Percentiles rank a stretch among this genome's conserved stretches.
Evolutionary conservation across 2,329 filamentous ascomycete genomes (phyloP).

Genomic region (Colletotrichum tanaceti): DNA sequence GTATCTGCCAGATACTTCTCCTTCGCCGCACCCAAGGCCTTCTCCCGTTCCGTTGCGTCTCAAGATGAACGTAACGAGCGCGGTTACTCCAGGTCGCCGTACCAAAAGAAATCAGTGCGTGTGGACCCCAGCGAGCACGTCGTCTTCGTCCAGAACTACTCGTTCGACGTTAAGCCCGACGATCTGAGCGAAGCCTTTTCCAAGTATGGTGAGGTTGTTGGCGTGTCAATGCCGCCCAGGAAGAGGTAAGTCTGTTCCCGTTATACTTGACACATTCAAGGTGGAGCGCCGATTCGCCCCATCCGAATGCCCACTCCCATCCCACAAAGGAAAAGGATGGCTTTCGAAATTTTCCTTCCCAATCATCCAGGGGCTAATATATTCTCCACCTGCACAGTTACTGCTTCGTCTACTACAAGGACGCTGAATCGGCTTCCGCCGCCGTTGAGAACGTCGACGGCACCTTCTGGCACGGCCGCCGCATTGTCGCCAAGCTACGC

Average conservation of each 20-base stretch:
- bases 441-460: slow-evolving; percentile 37
- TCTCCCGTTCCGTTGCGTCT: slow-evolving; percentile 24
- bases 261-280: not conserved
- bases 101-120: not conserved
- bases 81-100: too few species aligned
- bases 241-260: slow-evolving; percentile 19
- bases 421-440: slow-evolving; percentile 1
- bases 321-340: not conserved
- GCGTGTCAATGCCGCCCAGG: slow-evolving; percentile 17
- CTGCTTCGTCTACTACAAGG: slow-evolving; percentile 34
- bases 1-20: slow-evolving; percentile 18
- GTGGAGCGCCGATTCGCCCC: too few species aligned
- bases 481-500: slow-evolving; percentile 28
- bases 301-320: too few species aligned
- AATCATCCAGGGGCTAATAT: not conserved
- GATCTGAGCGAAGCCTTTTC: slow-evolving; percentile 70
- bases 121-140: slow-evolving; percentile 10
- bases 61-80: slow-evolving; percentile 11
- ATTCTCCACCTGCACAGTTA: slow-evolving; percentile 7
- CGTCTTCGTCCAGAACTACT: slow-evolving; percentile 76
- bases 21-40: slow-evolving; percentile 25
- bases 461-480: slow-evolving; percentile 41
- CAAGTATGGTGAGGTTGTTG: slow-evolving; percentile 51
- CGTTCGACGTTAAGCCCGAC: slow-evolving; percentile 73
- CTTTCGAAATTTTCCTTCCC: too few species aligned